phyloP scores from a whole-genome alignment of 1,284 basidiomycete genomes.

The Puccinia coronata region DNA sequence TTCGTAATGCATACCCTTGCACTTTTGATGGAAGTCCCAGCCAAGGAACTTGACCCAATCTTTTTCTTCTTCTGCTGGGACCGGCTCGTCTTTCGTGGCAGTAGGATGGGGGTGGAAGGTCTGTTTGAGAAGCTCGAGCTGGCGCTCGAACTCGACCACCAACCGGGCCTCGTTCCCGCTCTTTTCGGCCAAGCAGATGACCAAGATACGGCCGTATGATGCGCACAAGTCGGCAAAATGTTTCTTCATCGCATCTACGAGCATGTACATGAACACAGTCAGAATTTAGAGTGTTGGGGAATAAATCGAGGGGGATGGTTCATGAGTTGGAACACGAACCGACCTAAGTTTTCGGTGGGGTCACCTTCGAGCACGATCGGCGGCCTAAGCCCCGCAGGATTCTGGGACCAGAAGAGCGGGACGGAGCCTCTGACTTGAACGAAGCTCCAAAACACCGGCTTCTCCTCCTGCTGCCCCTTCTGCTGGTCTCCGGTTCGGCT shows the following conservation, averaged over 20 bases:
- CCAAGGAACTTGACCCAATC: slow-evolving; percentile 85
- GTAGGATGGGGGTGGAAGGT: not conserved
- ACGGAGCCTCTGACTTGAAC: slow-evolving; percentile 87
- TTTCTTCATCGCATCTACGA: slow-evolving; percentile 38
- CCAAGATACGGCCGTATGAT: slow-evolving; percentile 20
- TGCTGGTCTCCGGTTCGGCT: slow-evolving; percentile 54
- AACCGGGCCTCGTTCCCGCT: slow-evolving; percentile 39
- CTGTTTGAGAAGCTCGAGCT: not conserved
- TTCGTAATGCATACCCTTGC: slow-evolving; percentile 93
- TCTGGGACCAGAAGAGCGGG: slow-evolving; percentile 82
- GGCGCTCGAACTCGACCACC: slow-evolving; percentile 30
- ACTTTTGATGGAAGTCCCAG: slow-evolving; percentile 98
- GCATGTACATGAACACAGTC: not conserved
- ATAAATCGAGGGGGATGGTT: not conserved
- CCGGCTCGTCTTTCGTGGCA: not conserved
- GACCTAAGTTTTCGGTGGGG: slow-evolving; percentile 68
- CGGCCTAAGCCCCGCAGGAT: slow-evolving; percentile 74
- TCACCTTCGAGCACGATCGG: slow-evolving; percentile 79
- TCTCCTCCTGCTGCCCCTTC: slow-evolving; percentile 6
- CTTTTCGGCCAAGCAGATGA: slow-evolving; percentile 42
- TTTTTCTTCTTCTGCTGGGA: slow-evolving; percentile 69
- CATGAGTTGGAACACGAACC: slow-evolving; percentile 8
- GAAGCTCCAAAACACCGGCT: slow-evolving; percentile 84
- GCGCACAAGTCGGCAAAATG: slow-evolving; percentile 18
- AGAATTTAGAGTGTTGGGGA: not conserved